Evolutionary conservation across 495 filamentous ascomycete species (phyloP), one percentile per base, ranked within the genome.

Genomic region (Lentithecium fluviatile): DNA sequence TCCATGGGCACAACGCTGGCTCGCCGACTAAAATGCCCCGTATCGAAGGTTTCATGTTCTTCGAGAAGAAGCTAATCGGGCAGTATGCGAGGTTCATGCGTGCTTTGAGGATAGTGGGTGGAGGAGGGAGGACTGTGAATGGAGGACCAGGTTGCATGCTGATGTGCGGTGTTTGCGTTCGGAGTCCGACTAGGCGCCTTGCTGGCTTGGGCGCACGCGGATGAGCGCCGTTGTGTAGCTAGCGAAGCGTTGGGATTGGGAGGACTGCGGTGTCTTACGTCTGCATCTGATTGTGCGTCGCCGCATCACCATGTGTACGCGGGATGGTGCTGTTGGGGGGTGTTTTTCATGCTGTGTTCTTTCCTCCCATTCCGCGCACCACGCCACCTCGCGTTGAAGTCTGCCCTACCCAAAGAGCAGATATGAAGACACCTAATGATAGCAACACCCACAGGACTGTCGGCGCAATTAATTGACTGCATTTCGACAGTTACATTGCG

Each of bases 1-100:
- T 20, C 19, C 26, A 11, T 15, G 29, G 19, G 50, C 1, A 34
- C 34, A 23, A 36, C 15, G 23, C 2, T 12, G 37, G 13, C 21
- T 19, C 36, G 7, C 8, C 7, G 19, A 47, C 15, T 32, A 10
- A 32, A 10, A 32, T n/a, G 29, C 15, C 37, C 17, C 47, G 59
- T 43, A 56, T 62, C 19, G 59, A 62, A 62, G 25, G 59, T 55
- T 56, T 61, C 58, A 61, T 3, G 58, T 47, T 15, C 49, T 61
- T 62, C 59, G 50, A 55, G 59, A 62, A 62, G 59, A 62, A 62
- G 59, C 59, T 62, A 56, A 62, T 56, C 51, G 58, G 58, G 24
- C 1, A 12, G 8, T 47, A 36, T 7, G 40, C 23, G 50, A 42
- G 50, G 20, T 13, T n/a, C 19, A 4, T 8, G 57, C 57, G n/a